Evolutionary conservation across 305 asterid species (phyloP), one percentile per base, ranked within the genome.

Genomic region (Caryopteris hybrid): DNA sequence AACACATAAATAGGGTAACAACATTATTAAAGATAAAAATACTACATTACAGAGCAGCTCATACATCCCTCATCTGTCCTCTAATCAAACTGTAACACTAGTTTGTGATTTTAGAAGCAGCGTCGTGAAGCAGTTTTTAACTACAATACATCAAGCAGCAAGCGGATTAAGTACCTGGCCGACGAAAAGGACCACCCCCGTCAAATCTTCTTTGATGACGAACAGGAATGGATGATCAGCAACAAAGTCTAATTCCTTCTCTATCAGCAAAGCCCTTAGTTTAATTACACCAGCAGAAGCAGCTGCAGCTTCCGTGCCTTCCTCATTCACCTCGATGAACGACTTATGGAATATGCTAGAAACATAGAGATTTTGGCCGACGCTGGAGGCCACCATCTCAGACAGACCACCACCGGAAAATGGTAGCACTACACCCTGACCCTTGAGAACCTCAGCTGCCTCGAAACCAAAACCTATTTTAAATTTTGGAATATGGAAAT

Each of bases 261-360:
- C 79, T 0, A 65, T 6, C 33, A 13, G 0, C 52, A 73, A 17
- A 9, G 12, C 11, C 68, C 71, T 50, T 2, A 60, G 67, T 59
- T 0, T 65, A 17, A 61, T 7, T 5, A 74, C 83, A 33, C 21
- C 83, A 41, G 85, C 91, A 14, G 93, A 64, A n/a, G 84, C 93
- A 62, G 97, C 89, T 9, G 90, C 97, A 60, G 98, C 98, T 78
- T 90, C 95, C 0, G 98, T 92, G 38, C 96, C 98, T 83, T 85
- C 96, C 66, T 92, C 98, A n/a, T 90, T 92, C 51, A 92, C 95
- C 77, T 92, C 98, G 12, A 90, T 78, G 23, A 82, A 84, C 4
- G 98, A 82, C 76, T 88, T 90, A 55, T 92, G 98, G 58, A 88
- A 82, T 42, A 90, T 79, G 46, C 61, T 73, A 1, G 98, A 90